A percentile compares a stretch with the other conserved stretches of the same genome.
Evolutionary conservation across 2,329 filamentous ascomycete genomes (phyloP).

Genomic region (Arthrobotrys iridis): DNA sequence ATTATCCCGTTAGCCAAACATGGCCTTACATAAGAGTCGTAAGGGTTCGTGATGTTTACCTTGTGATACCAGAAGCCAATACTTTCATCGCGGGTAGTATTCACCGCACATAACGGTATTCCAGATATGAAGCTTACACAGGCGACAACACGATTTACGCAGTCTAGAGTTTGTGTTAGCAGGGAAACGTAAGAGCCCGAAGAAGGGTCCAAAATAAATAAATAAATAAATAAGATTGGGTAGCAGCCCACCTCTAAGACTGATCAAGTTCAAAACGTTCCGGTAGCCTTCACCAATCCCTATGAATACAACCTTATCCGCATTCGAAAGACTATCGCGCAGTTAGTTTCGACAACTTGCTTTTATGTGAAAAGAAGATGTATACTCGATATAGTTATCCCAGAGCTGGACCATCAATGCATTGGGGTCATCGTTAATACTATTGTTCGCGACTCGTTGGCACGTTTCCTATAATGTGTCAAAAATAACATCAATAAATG

Average conservation of each 20-base stretch:
- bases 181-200: neutral
- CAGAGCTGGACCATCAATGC: conserved; percentile 75
- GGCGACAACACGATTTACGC: conserved; percentile 26
- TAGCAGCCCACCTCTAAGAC: conserved; percentile 71
- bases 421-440: conserved; percentile 26
- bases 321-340: conserved; percentile 67
- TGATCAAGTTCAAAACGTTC: conserved; percentile 82
- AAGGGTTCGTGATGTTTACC: conserved; percentile 16
- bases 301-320: conserved; percentile 81
- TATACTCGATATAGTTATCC: conserved; percentile 92
- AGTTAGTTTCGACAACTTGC: conserved; percentile 8
- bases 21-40: too few species aligned
- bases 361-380: neutral
- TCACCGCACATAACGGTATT: conserved; percentile 43
- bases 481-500: conserved; percentile 27
- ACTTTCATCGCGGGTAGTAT: conserved; percentile 46
- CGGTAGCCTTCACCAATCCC: conserved; percentile 90
- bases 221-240: neutral
- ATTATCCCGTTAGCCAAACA: neutral
- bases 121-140: conserved; percentile 41
- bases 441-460: conserved; percentile 58
- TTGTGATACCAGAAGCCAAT: conserved; percentile 44
- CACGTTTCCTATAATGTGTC: conserved; percentile 62
- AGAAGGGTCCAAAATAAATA: neutral
- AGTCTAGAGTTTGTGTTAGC: conserved; percentile 15